Evolutionary conservation across 202 grass and related monocot genomes (phyloP).

Genomic region (Saccharum hybrid): DNA sequence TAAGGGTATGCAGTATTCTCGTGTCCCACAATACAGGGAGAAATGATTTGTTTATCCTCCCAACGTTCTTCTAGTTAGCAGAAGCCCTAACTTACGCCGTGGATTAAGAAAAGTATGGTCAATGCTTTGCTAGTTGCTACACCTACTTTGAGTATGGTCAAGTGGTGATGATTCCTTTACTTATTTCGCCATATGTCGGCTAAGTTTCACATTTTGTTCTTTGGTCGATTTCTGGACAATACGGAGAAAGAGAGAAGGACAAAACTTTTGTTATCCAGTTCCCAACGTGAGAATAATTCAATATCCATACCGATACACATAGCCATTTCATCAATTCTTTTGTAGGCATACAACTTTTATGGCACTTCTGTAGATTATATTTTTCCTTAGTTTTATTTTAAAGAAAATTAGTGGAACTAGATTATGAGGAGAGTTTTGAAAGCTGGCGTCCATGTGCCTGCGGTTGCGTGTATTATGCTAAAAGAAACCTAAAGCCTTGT

Average conservation of each 20-base stretch:
- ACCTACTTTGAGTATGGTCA: not conserved
- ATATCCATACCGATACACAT: not conserved
- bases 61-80: not conserved
- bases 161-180: not conserved
- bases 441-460: not conserved
- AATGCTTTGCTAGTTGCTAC: not conserved
- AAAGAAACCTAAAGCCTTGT: not conserved
- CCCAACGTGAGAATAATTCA: not conserved
- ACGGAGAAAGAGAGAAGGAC: too few species aligned
- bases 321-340: not conserved
- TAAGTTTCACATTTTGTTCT: not conserved
- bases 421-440: not conserved
- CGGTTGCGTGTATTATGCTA: slow-evolving; percentile 11
- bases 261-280: not conserved
- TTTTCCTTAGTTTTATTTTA: not conserved
- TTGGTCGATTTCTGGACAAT: too few species aligned
- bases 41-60: slow-evolving; percentile 11
- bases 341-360: not conserved
- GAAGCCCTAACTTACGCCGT: not conserved
- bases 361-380: not conserved
- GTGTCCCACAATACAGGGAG: slow-evolving; percentile 15
- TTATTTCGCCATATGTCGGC: not conserved
- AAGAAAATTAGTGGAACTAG: not conserved
- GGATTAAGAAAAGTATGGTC: slow-evolving; percentile 32
- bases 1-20: not conserved